Percentiles rank a stretch among this genome's conserved stretches.
Evolutionary conservation across 2,329 filamentous ascomycete genomes (phyloP).

Genomic region (Aspergillus quadrilineatus): DNA sequence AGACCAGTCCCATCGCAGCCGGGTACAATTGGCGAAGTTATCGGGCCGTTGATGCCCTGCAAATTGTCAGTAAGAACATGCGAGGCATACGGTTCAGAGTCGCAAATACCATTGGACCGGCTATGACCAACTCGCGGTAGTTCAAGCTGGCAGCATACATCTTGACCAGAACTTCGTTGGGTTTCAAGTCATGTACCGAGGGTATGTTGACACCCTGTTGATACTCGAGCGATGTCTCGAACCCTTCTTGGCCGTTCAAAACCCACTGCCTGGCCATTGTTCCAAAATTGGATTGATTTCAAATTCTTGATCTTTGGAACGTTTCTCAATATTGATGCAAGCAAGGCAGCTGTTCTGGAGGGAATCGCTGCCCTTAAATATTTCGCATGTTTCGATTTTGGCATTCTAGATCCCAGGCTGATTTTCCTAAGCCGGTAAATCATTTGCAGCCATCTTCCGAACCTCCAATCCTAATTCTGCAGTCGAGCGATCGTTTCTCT

Average conservation of each 20-base stretch:
- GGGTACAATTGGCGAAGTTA: constrained; percentile 2
- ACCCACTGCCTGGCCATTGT: constrained; percentile 12
- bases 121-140: constrained; percentile 12
- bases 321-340: neutral
- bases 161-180: constrained; percentile 10
- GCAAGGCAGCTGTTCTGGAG: neutral
- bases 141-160: constrained; percentile 10
- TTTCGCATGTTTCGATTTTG: neutral
- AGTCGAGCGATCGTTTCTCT: neutral
- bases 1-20: constrained; percentile 11
- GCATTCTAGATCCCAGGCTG: neutral
- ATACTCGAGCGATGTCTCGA: constrained; percentile 9
- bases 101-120: neutral
- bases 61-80: neutral
- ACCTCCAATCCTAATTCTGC: neutral
- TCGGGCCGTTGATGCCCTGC: constrained; percentile 9
- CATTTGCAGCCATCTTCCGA: neutral
- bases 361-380: neutral
- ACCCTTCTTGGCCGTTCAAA: constrained; percentile 9
- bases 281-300: too few relatives aligned
- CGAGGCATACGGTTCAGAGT: neutral
- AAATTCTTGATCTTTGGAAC: neutral
- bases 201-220: constrained; percentile 10
- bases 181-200: neutral
- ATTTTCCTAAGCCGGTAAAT: neutral